Evolutionary conservation across 345 rosid genomes (phyloP), one percentile per base, ranked within the genome.

Genomic region (Raphanus sativus): DNA sequence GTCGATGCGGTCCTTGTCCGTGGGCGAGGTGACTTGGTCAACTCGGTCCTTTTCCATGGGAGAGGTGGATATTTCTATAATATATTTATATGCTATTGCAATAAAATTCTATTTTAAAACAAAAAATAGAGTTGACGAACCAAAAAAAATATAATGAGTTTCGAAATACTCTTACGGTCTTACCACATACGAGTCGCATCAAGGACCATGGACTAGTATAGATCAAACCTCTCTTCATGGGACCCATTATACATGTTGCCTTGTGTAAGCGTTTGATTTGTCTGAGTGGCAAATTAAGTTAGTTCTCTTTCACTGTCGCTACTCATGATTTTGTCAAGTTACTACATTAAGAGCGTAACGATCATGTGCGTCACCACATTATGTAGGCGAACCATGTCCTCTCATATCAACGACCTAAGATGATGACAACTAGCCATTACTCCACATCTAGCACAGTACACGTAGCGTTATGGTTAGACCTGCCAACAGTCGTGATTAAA

Each of bases 211-310:
- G n/a, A n/a, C n/a, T n/a, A n/a, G n/a, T n/a, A n/a, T n/a, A n/a
- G n/a, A n/a, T n/a, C n/a, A n/a, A n/a, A n/a, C n/a, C n/a, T n/a
- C n/a, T n/a, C n/a, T n/a, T n/a, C n/a, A 21, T 68, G 9, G 40
- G 40, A 48, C n/a, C 9, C 56, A 13, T 25, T 25, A 2, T 13
- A 67, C 28, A 29, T 38, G 73, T 56, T 48, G 24, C 25, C 30
- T 15, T 12, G 13, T 45, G 15, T 0, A 4, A n/a, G 71, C n/a
- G 16, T 5, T 21, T 61, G 1, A 16, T 55, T 13, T 13, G 6
- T 69, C n/a, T n/a, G n/a, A 70, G n/a, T 70, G 65, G 26, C 65
- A 36, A 58, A 58, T 58, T 36, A 8, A n/a, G 65, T n/a, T 8
- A 36, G 5, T 5, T 40, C 4, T 50, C 62, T 48, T 73, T 73